phyloP scores from a whole-genome alignment of 805 yeast genomes.

The Lachancea sp. region DNA sequence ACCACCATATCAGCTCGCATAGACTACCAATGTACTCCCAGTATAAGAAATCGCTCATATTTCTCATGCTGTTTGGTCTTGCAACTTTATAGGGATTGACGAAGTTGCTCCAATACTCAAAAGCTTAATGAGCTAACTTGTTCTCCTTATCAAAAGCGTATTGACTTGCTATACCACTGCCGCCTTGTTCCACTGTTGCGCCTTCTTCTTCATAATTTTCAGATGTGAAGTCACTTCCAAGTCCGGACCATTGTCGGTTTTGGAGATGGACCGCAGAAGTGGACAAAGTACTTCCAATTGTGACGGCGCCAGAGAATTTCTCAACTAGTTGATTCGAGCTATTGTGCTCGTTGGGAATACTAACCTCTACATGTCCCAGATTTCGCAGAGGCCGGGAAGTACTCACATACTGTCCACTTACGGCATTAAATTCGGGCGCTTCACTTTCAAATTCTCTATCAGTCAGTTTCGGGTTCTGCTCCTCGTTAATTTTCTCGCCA shows the following conservation, averaged over 20 bases:
- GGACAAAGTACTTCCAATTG: constrained; percentile 73
- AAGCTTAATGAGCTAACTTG: too few relatives aligned
- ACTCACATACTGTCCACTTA: constrained; percentile 68
- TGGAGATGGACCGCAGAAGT: constrained; percentile 80
- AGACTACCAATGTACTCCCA: too few relatives aligned
- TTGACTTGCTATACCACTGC: constrained; percentile 85
- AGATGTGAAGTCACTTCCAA: constrained; percentile 72
- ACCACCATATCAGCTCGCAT: too few relatives aligned
- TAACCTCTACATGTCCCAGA: constrained; percentile 57
- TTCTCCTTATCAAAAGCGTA: constrained; percentile 43
- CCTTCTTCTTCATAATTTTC: constrained; percentile 49
- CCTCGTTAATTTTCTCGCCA: constrained; percentile 21
- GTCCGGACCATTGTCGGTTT: constrained; percentile 75
- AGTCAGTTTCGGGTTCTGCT: constrained; percentile 3
- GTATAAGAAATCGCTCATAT: too few relatives aligned
- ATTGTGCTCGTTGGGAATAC: constrained; percentile 35
- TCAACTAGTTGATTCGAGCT: constrained; percentile 41
- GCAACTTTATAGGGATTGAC: too few relatives aligned
- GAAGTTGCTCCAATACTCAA: too few relatives aligned
- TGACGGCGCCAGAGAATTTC: constrained; percentile 50
- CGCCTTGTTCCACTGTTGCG: constrained; percentile 76
- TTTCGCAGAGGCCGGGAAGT: constrained; percentile 72
- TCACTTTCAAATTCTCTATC: constrained; percentile 36
- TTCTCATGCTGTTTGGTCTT: too few relatives aligned
- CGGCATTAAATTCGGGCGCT: constrained; percentile 82